These are phyloP conservation scores for Sporothrix sp. DNA, from an alignment of 2,329 filamentous ascomycete genomes.

Conservation along the genomic window DNA sequence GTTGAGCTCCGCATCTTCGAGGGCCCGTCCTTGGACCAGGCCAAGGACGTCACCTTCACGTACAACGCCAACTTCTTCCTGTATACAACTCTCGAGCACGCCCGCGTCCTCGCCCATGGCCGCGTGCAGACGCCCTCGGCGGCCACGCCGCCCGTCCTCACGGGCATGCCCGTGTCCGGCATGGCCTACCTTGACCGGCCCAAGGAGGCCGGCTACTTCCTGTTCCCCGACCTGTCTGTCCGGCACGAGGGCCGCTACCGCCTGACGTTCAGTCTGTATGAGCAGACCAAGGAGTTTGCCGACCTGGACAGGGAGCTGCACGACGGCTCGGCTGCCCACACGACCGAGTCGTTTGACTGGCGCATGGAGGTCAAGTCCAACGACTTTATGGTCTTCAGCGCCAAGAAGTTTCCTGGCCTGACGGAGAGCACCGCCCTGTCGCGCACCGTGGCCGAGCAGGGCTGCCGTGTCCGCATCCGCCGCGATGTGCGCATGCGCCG, in stretches of 20 bases:
- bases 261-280: constrained; percentile 86
- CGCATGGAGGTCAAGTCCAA: constrained; percentile 82
- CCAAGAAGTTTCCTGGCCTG: constrained; percentile 95
- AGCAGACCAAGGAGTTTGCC: constrained; percentile 78
- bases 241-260: constrained; percentile 89
- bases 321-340: constrained; percentile 25
- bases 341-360: constrained; percentile 59
- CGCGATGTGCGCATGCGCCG: constrained; percentile 51
- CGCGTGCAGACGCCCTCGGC: constrained; percentile 60
- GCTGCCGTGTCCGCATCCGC: constrained; percentile 89
- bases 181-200: constrained; percentile 94
- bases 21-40: constrained; percentile 49
- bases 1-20: constrained; percentile 84
- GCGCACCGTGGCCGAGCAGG: constrained; percentile 88
- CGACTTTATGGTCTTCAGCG: constrained; percentile 83
- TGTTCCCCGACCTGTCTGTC: constrained; percentile 94
- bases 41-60: constrained; percentile 69
- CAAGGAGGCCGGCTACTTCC: constrained; percentile 73
- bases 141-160: constrained; percentile 71
- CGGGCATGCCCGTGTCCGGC: constrained; percentile 86
- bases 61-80: constrained; percentile 98
- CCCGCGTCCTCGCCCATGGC: constrained; percentile 71
- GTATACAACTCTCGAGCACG: constrained; percentile 81
- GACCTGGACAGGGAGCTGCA: constrained; percentile 56
- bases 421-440: constrained; percentile 83